Percentiles rank a stretch among this genome's conserved stretches.
phyloP scores from a whole-genome alignment of 139 green algal species.

The Micractinium sp. region DNA sequence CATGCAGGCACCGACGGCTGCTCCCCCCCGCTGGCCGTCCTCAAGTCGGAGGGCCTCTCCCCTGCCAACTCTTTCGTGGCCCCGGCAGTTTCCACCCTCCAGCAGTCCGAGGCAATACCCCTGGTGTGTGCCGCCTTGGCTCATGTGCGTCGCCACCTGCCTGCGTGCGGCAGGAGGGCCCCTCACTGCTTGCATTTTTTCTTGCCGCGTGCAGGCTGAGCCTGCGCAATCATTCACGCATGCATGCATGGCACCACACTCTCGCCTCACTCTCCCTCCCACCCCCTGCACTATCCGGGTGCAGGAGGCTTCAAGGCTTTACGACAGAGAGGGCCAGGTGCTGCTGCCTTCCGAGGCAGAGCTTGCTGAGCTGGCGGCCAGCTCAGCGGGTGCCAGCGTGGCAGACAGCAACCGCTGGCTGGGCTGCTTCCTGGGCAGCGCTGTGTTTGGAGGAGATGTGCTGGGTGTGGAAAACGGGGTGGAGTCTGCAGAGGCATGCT shows the following conservation, averaged over 20 bases:
- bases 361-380: neutral
- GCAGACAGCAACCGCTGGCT: neutral
- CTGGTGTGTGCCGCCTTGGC: neutral
- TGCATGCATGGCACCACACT: too few relatives aligned
- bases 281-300: neutral
- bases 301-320: neutral
- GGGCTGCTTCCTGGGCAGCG: neutral
- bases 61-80: neutral
- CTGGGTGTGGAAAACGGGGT: neutral
- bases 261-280: neutral
- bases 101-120: neutral
- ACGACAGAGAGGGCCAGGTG: neutral
- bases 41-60: neutral
- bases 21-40: neutral
- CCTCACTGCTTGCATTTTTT: too few relatives aligned
- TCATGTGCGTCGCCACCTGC: too few relatives aligned
- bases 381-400: neutral
- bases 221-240: too few relatives aligned
- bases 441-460: neutral
- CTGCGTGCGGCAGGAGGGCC: too few relatives aligned
- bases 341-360: neutral
- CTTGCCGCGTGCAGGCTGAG: too few relatives aligned
- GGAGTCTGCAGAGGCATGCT: neutral
- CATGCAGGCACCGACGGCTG: neutral
- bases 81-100: neutral